Evolutionary conservation across 192 early-diverging fungal species (phyloP), one percentile per base, ranked within the genome.

Genomic region (Gaertneriomyces semiglobifer): DNA sequence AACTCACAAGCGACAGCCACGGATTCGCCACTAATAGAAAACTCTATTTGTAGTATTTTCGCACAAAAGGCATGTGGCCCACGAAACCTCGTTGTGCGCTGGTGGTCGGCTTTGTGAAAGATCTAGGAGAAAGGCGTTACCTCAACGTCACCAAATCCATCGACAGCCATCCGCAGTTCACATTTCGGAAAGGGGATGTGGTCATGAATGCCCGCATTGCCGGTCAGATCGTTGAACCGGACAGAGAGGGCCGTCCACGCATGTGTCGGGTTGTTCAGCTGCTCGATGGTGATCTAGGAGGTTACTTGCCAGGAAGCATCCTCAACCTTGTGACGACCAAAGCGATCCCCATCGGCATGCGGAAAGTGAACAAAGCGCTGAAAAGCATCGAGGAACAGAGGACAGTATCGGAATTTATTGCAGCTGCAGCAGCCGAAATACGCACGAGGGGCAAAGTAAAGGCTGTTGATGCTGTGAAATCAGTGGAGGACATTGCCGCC

Each of bases 251-350:
- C 61, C 61, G 62, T 1, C 41, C 38, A 11, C 42, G 66, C 4
- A 63, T 72, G 56, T 76, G 69, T 41, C 48, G 62, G 33, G 74
- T 76, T 1, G 72, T 80, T 6, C 79, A 81, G 58, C 53, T 81
- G 25, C 63, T 78, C 4, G 73, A 77, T 61, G 79, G 79, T 25
- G 76, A 81, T 68, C 63, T 81, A n/a, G 72, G 72, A 14, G 79
- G 79, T 19, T 80, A 70, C 68, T 25, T 81, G 43, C 76, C 79
- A 6, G 64, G 64, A 42, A 52, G 62, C 19, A 61, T 81, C 39
- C 71, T 81, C 12, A 53, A 16, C 33, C 16, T 78, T 46, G 73
- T 81, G 18, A 75, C 79, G 4, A 76, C 70, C 6, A 58, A 78
- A 62, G 79, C 76, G 19, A 70, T 81, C 6, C 76, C 76, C 6